Evolutionary conservation across 257 asterid genomes (phyloP), one percentile per base, ranked within the genome.

Genomic region (Perilla frutescens): DNA sequence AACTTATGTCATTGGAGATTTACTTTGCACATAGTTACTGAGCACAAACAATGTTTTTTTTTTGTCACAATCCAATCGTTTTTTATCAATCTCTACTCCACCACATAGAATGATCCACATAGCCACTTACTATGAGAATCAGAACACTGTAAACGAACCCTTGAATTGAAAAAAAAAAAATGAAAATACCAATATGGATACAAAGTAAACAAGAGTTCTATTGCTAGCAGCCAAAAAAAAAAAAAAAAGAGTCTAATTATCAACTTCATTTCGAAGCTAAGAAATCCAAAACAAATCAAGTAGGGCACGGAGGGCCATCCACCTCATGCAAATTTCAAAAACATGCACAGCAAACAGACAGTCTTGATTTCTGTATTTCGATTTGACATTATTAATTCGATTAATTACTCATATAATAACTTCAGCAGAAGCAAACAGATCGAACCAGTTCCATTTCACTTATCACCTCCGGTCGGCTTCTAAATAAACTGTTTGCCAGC

Each of bases 391-490:
- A 4, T 44, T 7, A 8, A 14, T 76, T 8, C 66, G 1, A 53
- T 32, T 65, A 45, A 60, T 47, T 8, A 31, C 39, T 8, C 70
- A 32, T 8, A 34, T 11, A 51, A 53, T 12, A 65, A 61, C 70
- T 51, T 40, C 39, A 11, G 67, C 15, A 31, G 61, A 75, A 44
- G 40, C 43, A 11, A 43, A 53, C 49, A 63, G 76, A 71, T 67
- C 71, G 39, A 54, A 72, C 47, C 56, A 66, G 41, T 32, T 59
- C 34, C 48, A 47, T 32, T 65, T 12, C 34, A 58, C 29, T 67
- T 75, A 91, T 94, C 57, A 74, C 77, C 53, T 84, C 89, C 6
- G 72, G 77, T 67, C 84, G 81, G 75, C 83, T 78, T 80, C 82
- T 78, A 31, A 59, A 45, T 37, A 71, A 45, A 68, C 54, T 75